A percentile compares a stretch with the other conserved stretches of the same genome.
phyloP scores from a whole-genome alignment of 2,329 filamentous ascomycete species.

The Aspergillus nomiae region DNA sequence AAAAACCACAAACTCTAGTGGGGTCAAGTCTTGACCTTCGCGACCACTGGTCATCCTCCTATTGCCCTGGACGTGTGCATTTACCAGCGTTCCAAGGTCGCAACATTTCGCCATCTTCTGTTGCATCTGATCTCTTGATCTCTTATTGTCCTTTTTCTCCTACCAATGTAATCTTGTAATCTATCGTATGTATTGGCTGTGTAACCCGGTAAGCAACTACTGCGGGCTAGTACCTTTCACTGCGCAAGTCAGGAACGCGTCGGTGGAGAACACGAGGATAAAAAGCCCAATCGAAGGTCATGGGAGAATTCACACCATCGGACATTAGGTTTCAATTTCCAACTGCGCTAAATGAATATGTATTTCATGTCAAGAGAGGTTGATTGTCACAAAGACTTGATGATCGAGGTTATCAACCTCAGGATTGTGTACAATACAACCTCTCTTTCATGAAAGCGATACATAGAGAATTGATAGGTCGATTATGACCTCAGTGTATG shows the following conservation, averaged over 20 bases:
- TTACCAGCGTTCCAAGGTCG: constrained; percentile 3
- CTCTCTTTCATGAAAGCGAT: neutral
- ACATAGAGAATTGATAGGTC: neutral
- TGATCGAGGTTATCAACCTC: neutral
- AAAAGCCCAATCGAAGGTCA: constrained; percentile 21
- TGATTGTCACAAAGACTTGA: neutral
- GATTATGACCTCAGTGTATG: neutral
- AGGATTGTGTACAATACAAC: neutral
- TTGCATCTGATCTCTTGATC: constrained; percentile 2
- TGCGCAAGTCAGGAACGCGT: constrained; percentile 33
- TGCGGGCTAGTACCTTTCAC: constrained; percentile 13
- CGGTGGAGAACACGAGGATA: constrained; percentile 27
- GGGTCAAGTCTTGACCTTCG: constrained; percentile 6
- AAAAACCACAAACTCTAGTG: constrained; percentile 8
- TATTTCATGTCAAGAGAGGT: constrained; percentile 7
- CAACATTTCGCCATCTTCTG: neutral
- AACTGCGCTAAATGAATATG: constrained; percentile 15
- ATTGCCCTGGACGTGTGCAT: neutral
- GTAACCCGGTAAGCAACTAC: constrained; percentile 12
- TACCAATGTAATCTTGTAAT: neutral
- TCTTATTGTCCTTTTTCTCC: neutral
- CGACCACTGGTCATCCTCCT: neutral
- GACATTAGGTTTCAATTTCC: constrained; percentile 19
- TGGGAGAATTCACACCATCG: constrained; percentile 13
- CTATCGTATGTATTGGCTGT: neutral